Base-by-base conservation (phyloP, 2,329 filamentous ascomycete species). In the Ophiostoma angusticollis region DNA sequence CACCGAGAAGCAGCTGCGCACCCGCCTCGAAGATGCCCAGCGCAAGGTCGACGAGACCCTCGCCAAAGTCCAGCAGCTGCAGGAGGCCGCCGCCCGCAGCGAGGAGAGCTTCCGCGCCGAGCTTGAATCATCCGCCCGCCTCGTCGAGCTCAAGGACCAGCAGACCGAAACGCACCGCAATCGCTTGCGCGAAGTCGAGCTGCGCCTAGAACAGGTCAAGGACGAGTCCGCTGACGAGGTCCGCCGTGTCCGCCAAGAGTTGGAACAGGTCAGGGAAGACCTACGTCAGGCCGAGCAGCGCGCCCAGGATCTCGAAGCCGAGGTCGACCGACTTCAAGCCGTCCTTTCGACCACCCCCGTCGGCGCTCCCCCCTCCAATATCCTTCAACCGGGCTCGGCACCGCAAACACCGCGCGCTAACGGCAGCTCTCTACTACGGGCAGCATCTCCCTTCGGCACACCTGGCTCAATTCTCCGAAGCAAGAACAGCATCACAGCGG, bases 51-150 rank as follows among this genome's bases (percentile, higher is more conserved):
- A 96, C 43, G 84, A 95, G 42, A 77, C 81, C 6, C 72, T 94
- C 31, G 66, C 73, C 31, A 85, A 80, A 52, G 76, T 94, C 22
- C 85, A 95, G 52, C 80, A 86, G 54, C 71, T 95, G 24, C 80
- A 91, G 52, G 86, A 93, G 53, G 74, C 84, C 16, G 80, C 82
- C 19, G 80, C 84, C 2, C 75, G 83, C 39, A 78, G 78, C n/a
- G 79, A 93, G 45, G 82, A 95, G 55, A 80, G 80, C 44, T 93
- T 91, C 65, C 78, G 80, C 50, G 78, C 87, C 40, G 87, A 96
- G 55, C 68, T 94, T 7, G 85, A 93, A 47, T 80, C 80, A 45
- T 77, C 82, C 19, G 78, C 75, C 42, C 76, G 91, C 31, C 70
- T 98, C 16, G 83, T 86, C 3, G 80, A 94, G 45, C 71, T 93